phyloP scores from a whole-genome alignment of 331 rosid species.

The Malus hybrid region DNA sequence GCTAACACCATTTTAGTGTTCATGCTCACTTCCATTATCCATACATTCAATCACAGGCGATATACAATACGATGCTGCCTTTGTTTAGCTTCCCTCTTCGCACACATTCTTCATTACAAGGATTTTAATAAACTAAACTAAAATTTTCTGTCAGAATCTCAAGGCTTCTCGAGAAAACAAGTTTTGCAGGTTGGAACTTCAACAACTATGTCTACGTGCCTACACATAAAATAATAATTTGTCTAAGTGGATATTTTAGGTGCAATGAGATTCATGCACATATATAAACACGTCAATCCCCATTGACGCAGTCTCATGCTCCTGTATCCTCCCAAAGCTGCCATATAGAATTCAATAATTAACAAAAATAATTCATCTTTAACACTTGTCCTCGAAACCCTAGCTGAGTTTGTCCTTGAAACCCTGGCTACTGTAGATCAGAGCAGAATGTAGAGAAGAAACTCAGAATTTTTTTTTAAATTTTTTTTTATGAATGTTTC shows the following conservation, averaged over 20 bases:
- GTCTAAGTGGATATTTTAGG: conserved; percentile 35
- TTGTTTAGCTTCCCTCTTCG: background rate
- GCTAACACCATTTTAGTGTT: background rate
- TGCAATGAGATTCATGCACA: conserved; percentile 50
- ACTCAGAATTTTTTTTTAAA: too few species aligned
- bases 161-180: conserved; percentile 17
- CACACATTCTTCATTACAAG: background rate
- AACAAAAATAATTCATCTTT: too few species aligned
- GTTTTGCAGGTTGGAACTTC: background rate
- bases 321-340: too few species aligned
- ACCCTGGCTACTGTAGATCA: too few species aligned
- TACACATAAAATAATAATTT: background rate
- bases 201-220: conserved; percentile 25
- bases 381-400: too few species aligned
- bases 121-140: background rate
- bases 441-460: background rate
- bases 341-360: too few species aligned
- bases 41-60: background rate
- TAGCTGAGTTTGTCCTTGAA: too few species aligned
- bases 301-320: too few species aligned
- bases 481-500: background rate
- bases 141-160: conserved; percentile 16
- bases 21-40: background rate
- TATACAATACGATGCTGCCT: background rate
- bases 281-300: conserved; percentile 32